Base-by-base conservation (phyloP, 2,329 filamentous ascomycete genomes). In the Escovopsis sp. region DNA sequence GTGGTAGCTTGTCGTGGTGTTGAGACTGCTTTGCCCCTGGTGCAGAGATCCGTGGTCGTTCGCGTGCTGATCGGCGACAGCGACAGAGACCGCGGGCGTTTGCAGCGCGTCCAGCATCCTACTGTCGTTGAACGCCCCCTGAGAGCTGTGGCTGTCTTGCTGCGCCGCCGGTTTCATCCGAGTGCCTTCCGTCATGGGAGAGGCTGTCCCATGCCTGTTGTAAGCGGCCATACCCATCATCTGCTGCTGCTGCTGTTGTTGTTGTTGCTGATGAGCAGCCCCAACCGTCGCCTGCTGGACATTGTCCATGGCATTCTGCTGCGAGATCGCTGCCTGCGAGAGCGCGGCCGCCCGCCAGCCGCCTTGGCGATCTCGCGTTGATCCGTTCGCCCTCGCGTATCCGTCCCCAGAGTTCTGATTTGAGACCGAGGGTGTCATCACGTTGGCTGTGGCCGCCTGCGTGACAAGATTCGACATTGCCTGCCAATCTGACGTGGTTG, bases 101-200 rank as follows among this genome's bases (percentile, higher is more conserved):
- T 39, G 37, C 27, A 33, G 41, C 6, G 33, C 30, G 12, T 36
- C 27, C 9, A 32, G 15, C 5, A 17, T 21, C 10, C 47, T 35
- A 19, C 46, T 39, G 5, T 50, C 43, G n/a, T 38, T 38, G 14
- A 46, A 42, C 4, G 54, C 50, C 16, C 54, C 53, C 13, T 44
- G 49, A 5, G 41, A 51, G 35, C 56, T 52, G 1, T 48, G 39
- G 29, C 53, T 51, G n/a, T 51, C 48, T 31, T 57, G 54, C n/a
- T n/a, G n/a, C n/a, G n/a, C n/a, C 35, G 52, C 47, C 11, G 60
- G 60, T 38, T 49, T 49, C 10, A 51, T 44, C 17, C 48, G 47
- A 35, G 52, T 39, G 39, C 26, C 43, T 31, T 36, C 42, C 35
- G 25, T 47, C 40, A 39, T 54, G 50, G 21, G 52, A 51, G 56